Conservation (phyloP, 2,329 filamentous ascomycete species). For the Trichoderma harzianum region DNA sequence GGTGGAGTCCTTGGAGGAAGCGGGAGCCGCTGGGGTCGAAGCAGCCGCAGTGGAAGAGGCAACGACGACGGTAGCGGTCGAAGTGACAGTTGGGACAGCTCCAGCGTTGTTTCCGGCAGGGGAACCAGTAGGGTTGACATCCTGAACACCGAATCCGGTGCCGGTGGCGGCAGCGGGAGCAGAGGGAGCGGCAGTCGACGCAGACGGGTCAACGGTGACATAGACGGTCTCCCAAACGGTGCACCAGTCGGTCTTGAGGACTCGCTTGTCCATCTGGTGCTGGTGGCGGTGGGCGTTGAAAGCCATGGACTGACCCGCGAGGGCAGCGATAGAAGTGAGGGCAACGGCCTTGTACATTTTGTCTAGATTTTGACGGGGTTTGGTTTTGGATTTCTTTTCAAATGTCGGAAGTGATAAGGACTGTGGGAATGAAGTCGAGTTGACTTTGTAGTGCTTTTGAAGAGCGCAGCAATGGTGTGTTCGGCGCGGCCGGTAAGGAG, state of each 20-base stretch:
- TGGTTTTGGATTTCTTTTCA: conserved; percentile 16
- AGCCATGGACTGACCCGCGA: conserved; percentile 44
- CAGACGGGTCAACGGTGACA: conserved; percentile 30
- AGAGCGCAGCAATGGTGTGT: background rate
- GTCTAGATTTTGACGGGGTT: conserved; percentile 16
- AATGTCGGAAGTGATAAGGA: background rate
- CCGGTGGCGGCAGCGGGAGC: conserved; percentile 9
- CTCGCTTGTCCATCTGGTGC: conserved; percentile 35
- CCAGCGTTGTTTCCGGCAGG: background rate
- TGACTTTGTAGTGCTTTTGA: background rate
- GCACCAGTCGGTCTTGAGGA: conserved; percentile 37
- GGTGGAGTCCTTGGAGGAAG: conserved; percentile 19
- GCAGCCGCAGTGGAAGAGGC: conserved; percentile 11
- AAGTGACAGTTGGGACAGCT: background rate
- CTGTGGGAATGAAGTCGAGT: background rate
- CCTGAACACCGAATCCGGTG: conserved; percentile 11
- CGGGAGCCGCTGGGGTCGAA: conserved; percentile 9
- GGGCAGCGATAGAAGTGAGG: conserved; percentile 42
- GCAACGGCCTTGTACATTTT: conserved; percentile 44
- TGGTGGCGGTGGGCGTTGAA: conserved; percentile 42
- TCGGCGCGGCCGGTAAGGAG: conserved; percentile 36
- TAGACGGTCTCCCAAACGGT: conserved; percentile 41
- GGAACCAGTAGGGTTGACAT: background rate
- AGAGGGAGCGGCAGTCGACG: conserved; percentile 7
- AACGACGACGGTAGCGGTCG: conserved; percentile 2